Evolutionary conservation across 2,329 filamentous ascomycete species (phyloP), one percentile per base, ranked within the genome.

Genomic region (Xylariaceae sp.): DNA sequence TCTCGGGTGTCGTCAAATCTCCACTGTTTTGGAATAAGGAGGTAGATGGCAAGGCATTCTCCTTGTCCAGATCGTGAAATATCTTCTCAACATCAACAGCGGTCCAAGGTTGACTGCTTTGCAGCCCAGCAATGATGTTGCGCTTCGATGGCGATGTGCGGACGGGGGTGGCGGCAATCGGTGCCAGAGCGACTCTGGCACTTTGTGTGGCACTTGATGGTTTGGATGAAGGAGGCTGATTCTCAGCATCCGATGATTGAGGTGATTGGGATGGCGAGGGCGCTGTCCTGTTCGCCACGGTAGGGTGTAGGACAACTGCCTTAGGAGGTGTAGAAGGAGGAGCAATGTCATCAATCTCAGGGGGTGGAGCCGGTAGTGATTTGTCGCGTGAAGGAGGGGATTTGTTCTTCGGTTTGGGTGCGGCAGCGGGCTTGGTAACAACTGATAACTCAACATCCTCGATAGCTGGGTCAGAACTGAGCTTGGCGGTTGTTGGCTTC

Each of bases 231-330:
- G 87, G 87, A 1, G 86, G 86, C 38, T 79, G 82, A 55, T 92
- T 92, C 64, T 93, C 88, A 0, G 85, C 85, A 60, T 93, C 85
- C 0, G 87, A 91, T 1, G 86, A 85, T 55, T 88, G 86, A 0
- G 83, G 83, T 1, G 86, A 86, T 16, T 77, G 77, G 0, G 84
- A 86, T 0, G 82, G 83, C 1, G 80, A 80, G n/a, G n/a, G n/a
- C n/a, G n/a, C n/a, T n/a, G n/a, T n/a, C n/a, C n/a, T n/a, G n/a
- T n/a, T n/a, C n/a, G n/a, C n/a, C 5, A 79, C 55, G 1, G 67
- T 77, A 11, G 79, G 64, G 50, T 82, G 79, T 44, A 71, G 73
- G 10, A 76, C 73, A 5, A 72, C 71, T 2, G 71, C 67, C 0
- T 70, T 71, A 1, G 76, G 71, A 3, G 76, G 74, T 1, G 76